These are phyloP conservation scores for Climacium dendroides DNA, from an alignment of 225 moss, liverwort and hornwort genomes.

Conservation along the genomic window DNA sequence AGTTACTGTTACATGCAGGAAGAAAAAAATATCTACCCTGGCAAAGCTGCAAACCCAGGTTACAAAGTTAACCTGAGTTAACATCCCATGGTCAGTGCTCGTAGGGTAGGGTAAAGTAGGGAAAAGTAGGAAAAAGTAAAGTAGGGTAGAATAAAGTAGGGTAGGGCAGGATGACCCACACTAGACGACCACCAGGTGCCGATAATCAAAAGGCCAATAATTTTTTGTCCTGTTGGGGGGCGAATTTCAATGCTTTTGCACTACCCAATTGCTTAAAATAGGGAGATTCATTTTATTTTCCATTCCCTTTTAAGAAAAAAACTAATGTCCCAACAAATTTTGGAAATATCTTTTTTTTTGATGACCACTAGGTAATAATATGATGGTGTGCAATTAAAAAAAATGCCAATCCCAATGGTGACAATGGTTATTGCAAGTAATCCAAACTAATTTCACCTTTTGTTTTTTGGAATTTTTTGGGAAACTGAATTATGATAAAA, in stretches of 20 bases:
- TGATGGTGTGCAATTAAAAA: neutral
- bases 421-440: neutral
- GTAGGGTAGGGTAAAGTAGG: neutral
- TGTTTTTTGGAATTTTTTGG: too few species aligned
- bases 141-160: neutral
- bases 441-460: neutral
- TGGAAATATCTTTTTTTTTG: neutral
- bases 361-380: accelerated
- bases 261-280: neutral
- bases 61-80: neutral
- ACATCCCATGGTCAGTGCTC: neutral
- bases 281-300: neutral
- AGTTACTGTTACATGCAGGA: neutral
- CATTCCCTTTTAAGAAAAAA: too few species aligned
- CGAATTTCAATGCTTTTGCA: neutral
- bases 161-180: neutral
- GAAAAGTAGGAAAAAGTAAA: neutral
- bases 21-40: neutral
- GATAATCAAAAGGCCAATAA: neutral
- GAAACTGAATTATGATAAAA: too few species aligned
- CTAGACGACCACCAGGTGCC: neutral
- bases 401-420: neutral
- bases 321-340: neutral
- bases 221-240: neutral
- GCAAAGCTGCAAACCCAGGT: neutral